Evolutionary conservation across 306 rosid species (phyloP), one percentile per base, ranked within the genome.

Genomic region (Rosa rugosa): DNA sequence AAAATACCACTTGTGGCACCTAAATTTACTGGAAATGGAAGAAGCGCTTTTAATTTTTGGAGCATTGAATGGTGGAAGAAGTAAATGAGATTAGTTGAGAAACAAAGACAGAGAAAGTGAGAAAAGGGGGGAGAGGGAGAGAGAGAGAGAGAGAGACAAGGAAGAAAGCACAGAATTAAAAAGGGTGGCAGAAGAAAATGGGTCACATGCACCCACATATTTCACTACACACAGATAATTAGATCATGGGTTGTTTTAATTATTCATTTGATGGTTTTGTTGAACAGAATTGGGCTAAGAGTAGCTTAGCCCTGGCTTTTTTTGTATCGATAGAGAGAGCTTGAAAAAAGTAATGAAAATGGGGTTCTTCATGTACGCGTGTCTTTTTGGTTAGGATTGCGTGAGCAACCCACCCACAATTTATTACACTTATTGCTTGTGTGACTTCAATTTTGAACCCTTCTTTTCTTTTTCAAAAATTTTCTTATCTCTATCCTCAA

Each of bases 31-130:
- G 83, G 64, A 79, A 80, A 81, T 25, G 80, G 73, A 72, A 73
- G 86, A 64, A 67, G 85, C 83, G 83, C 74, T 82, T 86, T 73
- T 82, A 84, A 27, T 63, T 82, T 82, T 51, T 73, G 57, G 38
- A 44, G 90, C 84, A 83, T 77, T 86, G 36, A 88, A 81, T 86
- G 82, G 42, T 82, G 59, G 53, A 78, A 56, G 25, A 83, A 90
- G 78, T 94, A 82, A 94, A 92, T 94, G 92, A 82, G 86, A 87
- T 94, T 92, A 69, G 97, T 89, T 94, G 97, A 91, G 97, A 86
- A 89, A 84, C 90, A 77, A n/a, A 84, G 79, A 56, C 11, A 42
- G 77, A 16, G 34, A 22, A 49, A 41, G 34, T 7, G 23, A 41
- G 8, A 51, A 8, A 36, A 36, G 12, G 17, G 13, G 16, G 5